Base-by-base conservation (phyloP, 768 basidiomycete genomes). In the Porphyrellus cyaneotinctus region DNA sequence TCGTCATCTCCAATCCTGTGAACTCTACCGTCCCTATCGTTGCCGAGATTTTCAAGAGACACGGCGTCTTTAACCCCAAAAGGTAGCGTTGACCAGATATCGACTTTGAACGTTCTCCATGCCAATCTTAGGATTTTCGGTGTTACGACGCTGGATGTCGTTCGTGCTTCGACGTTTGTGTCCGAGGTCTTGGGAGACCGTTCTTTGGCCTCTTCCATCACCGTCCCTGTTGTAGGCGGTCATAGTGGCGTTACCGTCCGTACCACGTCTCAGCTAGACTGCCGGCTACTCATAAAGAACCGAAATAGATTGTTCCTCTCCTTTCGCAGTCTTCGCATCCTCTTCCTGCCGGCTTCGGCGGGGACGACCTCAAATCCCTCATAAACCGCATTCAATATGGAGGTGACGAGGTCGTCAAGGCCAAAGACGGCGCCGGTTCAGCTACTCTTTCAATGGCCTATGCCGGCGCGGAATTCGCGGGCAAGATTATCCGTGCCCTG, bases 11-110 rank as follows among this genome's bases (percentile, higher is more conserved):
- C 62, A 99, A 99, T 78, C 97, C 97, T 30, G 95, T 99, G 68
- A 98, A 99, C 82, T 97, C 95, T 38, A 97, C 97, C 35, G 95
- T 98, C 35, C 97, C 97, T 43, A 91, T 99, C 65, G 92, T 93
- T 42, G 92, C 84, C 15, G 95, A 98, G 72, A 87, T 95, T 33
- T 83, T 95, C 77, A 99, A 95, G 83, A 87, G 91, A 72, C 81
- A 87, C 58, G 86, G 85, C 41, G 88, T 91, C 26, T 98, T 88
- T 68, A 84, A 99, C 70, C 88, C 93, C 58, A 97, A 89, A 78
- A 82, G 83, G 95, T 93, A 68, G 24, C 36, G 75, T 60, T 18
- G 14, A 28, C 17, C 30, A 12, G 8, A 22, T 17, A 14, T 37
- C 9, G 12, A 18, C 20, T 30, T 28, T 12, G 28, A 4, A 37